Base-by-base conservation (phyloP, 2,329 filamentous ascomycete genomes). In the Parastagonospora avenae region DNA sequence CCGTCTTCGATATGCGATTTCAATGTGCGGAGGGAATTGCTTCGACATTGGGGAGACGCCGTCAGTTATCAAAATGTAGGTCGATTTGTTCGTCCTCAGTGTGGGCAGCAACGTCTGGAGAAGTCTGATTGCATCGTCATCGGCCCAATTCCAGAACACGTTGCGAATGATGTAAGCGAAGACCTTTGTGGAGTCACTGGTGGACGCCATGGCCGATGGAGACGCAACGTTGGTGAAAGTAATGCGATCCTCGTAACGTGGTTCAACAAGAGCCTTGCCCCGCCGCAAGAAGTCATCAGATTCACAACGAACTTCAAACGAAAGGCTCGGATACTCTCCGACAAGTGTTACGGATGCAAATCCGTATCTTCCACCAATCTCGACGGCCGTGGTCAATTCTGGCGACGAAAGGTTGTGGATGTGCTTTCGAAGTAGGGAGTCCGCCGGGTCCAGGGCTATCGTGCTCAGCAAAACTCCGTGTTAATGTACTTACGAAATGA, bases 141-240 rank as follows among this genome's bases (percentile, higher is more conserved):
- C 39, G 12, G 46, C 27, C 46, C 28, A 36, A 27, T 48, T 43
- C 46, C 46, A 48, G 24, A 48, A 28, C 14, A 48, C 38, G 32
- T 37, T 48, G 39, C 46, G 46, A 31, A 48, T 15, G 33, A 48
- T 15, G 35, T 36, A 48, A 10, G 28, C 31, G 30, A 43, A 24
- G 15, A 36, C 32, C 12, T 16, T 48, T 10, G 38, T 35, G 9
- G 14, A 15, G n/a, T 38, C 31, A 8, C 37, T 12, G 14, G 16
- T 37, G 12, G 4, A 24, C 29, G 37, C 11, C 29, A 42, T 42
- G 36, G 24, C 7, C 12, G 14, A 48, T 24, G 19, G 19, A 35
- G 45, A 41, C 2, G 8, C 12, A 19, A 48, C 37, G 30, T 33
- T 14, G 19, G 36, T 41, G 36, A 48, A 48, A 32, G 11, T 41